These are phyloP conservation scores for Heliophila coronopifolia DNA, from an alignment of 441 rosid species.

Conservation along the genomic window DNA sequence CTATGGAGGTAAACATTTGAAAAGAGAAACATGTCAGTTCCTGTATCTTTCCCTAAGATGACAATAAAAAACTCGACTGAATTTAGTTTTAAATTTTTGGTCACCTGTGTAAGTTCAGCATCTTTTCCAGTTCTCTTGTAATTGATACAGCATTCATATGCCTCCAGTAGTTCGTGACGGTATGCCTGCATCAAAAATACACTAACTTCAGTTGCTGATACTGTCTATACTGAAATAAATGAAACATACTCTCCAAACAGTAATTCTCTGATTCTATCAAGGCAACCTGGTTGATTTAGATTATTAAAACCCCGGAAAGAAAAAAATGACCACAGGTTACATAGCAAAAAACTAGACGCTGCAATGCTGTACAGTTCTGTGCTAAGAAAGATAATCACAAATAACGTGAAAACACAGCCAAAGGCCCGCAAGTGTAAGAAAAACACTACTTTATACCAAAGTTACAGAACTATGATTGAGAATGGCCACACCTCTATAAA, in stretches of 20 bases:
- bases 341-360: slow-evolving; percentile 4
- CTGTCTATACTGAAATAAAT: neutral
- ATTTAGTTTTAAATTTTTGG: neutral
- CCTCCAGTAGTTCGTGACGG: slow-evolving; percentile 87
- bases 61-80: slow-evolving; percentile 7
- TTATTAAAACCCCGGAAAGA: neutral
- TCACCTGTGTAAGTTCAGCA: slow-evolving; percentile 97
- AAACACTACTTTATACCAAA: slow-evolving; percentile 1
- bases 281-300: slow-evolving; percentile 1
- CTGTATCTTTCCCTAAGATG: neutral
- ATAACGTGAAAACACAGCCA: neutral
- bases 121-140: slow-evolving; percentile 90
- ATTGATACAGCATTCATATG: slow-evolving; percentile 85
- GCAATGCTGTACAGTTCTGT: slow-evolving; percentile 2
- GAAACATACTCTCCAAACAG: slow-evolving; percentile 3
- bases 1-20: slow-evolving; percentile 39
- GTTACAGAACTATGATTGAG: neutral
- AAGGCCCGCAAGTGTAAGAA: neutral
- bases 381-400: slow-evolving; percentile 6
- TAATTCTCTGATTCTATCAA: slow-evolving; percentile 1
- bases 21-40: slow-evolving; percentile 18
- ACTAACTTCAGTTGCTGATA: slow-evolving; percentile 16
- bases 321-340: slow-evolving; percentile 12
- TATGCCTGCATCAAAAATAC: slow-evolving; percentile 62
- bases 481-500: slow-evolving; percentile 77